A percentile compares a stretch with the other conserved stretches of the same genome.
These are phyloP conservation scores for Cynanchum wilfordii DNA, from an alignment of 257 asterid species.

Conservation along the genomic window DNA sequence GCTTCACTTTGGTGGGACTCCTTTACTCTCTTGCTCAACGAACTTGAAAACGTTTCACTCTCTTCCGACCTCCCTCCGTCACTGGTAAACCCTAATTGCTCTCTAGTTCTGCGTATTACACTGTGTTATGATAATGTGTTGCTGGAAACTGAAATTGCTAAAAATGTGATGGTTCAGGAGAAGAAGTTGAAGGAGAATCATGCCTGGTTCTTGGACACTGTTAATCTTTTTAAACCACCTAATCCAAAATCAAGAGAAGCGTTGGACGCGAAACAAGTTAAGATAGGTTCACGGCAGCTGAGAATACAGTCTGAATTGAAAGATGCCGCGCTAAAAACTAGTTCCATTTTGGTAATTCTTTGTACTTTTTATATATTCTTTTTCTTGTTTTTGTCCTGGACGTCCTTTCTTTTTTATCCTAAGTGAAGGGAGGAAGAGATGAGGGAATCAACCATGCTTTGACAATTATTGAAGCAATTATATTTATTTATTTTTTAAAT, in stretches of 20 bases:
- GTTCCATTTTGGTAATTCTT: conserved; percentile 58
- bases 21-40: conserved; percentile 51
- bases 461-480: no score
- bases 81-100: conserved; percentile 37
- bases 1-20: conserved; percentile 96
- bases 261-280: conserved; percentile 46
- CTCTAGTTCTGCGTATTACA: background rate
- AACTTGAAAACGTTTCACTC: conserved; percentile 59
- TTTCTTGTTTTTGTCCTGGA: background rate
- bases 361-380: background rate
- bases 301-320: conserved; percentile 49
- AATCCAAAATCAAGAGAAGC: conserved; percentile 77
- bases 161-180: conserved; percentile 38
- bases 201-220: conserved; percentile 63
- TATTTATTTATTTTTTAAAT: background rate
- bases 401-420: background rate
- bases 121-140: background rate
- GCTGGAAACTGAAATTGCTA: conserved; percentile 4
- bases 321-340: conserved; percentile 58
- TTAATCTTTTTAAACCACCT: conserved; percentile 53
- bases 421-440: background rate
- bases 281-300: conserved; percentile 61
- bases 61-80: conserved; percentile 50
- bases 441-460: background rate
- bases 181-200: conserved; percentile 70